Percentiles rank a stretch among this genome's conserved stretches.
These are phyloP conservation scores for Candida xyloterini DNA, from an alignment of 805 yeast genomes.

Conservation along the genomic window DNA sequence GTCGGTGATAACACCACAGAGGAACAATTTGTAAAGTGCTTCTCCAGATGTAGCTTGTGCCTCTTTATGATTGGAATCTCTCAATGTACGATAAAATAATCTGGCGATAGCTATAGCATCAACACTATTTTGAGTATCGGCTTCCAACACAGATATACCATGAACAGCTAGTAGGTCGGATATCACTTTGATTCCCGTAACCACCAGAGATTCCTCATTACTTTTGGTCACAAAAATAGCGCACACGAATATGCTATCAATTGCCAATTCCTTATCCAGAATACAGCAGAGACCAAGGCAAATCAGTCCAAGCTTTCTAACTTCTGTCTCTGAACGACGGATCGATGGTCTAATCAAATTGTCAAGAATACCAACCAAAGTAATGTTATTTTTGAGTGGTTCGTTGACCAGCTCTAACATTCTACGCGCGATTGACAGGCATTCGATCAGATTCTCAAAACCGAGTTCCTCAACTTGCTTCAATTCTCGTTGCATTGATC, in stretches of 20 bases:
- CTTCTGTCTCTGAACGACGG: constrained; percentile 50
- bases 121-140: constrained; percentile 49
- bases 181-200: constrained; percentile 63
- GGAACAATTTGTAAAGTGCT: constrained; percentile 76
- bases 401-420: constrained; percentile 66
- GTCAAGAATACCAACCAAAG: constrained; percentile 66
- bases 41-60: constrained; percentile 82
- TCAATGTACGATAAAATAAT: constrained; percentile 63
- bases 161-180: constrained; percentile 77
- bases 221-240: constrained; percentile 60
- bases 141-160: constrained; percentile 66
- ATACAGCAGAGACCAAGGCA: constrained; percentile 81
- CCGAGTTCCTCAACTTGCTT: constrained; percentile 41
- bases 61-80: constrained; percentile 53
- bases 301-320: constrained; percentile 62
- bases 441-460: constrained; percentile 51
- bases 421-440: constrained; percentile 65
- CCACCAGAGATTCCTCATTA: constrained; percentile 60
- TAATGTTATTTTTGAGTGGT: constrained; percentile 60
- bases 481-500: constrained; percentile 31
- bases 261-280: constrained; percentile 63
- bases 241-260: constrained; percentile 56
- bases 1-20: constrained; percentile 72
- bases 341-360: constrained; percentile 80
- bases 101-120: constrained; percentile 67